Evolutionary conservation across 139 green algal genomes (phyloP), one percentile per base, ranked within the genome.

Genomic region (Chlamydomonas sp.): DNA sequence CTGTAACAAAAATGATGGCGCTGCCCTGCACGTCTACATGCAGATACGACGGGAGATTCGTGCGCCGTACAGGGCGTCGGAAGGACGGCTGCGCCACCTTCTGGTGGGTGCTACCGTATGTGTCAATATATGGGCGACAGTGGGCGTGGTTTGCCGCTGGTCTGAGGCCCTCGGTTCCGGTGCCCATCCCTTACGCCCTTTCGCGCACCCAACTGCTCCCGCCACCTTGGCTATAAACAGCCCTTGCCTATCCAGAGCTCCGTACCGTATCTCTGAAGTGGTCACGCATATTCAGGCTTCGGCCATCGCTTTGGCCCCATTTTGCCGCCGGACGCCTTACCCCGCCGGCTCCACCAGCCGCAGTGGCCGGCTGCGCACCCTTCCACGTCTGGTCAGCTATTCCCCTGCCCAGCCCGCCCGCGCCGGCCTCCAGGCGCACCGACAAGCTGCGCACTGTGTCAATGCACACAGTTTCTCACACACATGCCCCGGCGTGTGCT

Each of bases 31-130:
- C 67, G 10, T 20, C 67, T 31, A 6, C 67, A 31, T 77, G 78
- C 89, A 96, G 94, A 72, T 96, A 96, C 64, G 87, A 93, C 20
- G 92, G 92, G 8, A 68, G 92, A 0, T 96, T 89, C 81, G 10
- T 92, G 60, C 84, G 88, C 66, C 91, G 94, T 59, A 85, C 83
- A 2, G 93, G 91, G 3, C 69, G 84, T 58, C 86, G 91, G 64
- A 31, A 69, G 0, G 95, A 97, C 82, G 95, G 95, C 49, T 95
- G 96, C 83, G 92, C 93, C 15, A 97, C 92, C 5, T 97, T 96
- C 68, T 98, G 94, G 95, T 88, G 63, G 49, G 66, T 71, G 66
- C 10, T 71, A 18, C 12, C 10, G 66, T 71, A 49, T 49, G 31
- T 49, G 31, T 49, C 31, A 49, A 49, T 49, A 49, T 49, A 49